A percentile compares a stretch with the other conserved stretches of the same genome.
phyloP scores from a whole-genome alignment of 1,284 basidiomycete genomes.

The Dichomitus squalens region DNA sequence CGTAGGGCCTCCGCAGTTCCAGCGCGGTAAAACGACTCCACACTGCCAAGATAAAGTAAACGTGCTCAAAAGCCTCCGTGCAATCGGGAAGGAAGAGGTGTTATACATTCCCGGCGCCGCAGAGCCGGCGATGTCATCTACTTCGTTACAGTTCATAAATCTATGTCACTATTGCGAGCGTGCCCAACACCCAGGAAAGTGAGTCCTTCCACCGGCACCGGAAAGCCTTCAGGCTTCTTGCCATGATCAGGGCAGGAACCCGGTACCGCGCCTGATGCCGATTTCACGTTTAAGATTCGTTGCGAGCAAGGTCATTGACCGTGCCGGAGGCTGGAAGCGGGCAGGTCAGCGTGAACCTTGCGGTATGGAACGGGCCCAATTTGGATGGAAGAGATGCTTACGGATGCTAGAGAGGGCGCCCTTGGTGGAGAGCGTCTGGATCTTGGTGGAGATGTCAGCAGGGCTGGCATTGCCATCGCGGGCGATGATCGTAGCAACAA shows the following conservation, averaged over 20 bases:
- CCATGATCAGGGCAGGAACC: background rate
- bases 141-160: background rate
- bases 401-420: slow-evolving; percentile 32
- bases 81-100: background rate
- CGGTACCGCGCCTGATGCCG: background rate
- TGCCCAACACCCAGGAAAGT: background rate
- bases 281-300: slow-evolving; percentile 14
- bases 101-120: background rate
- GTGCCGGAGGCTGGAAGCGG: slow-evolving; percentile 24
- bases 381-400: slow-evolving; percentile 11
- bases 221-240: background rate
- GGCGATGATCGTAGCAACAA: slow-evolving; percentile 38
- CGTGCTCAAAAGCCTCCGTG: background rate
- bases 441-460: slow-evolving; percentile 27
- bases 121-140: background rate
- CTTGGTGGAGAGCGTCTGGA: slow-evolving; percentile 29
- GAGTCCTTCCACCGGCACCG: background rate
- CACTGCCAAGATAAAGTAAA: no score
- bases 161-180: no score
- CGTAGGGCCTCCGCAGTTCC: background rate
- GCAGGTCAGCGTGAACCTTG: background rate
- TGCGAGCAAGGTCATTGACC: slow-evolving; percentile 30
- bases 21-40: no score
- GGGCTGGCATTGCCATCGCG: slow-evolving; percentile 33
- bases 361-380: no score